Evolutionary conservation across 306 rosid species (phyloP).

Genomic region (Medicago arabica): DNA sequence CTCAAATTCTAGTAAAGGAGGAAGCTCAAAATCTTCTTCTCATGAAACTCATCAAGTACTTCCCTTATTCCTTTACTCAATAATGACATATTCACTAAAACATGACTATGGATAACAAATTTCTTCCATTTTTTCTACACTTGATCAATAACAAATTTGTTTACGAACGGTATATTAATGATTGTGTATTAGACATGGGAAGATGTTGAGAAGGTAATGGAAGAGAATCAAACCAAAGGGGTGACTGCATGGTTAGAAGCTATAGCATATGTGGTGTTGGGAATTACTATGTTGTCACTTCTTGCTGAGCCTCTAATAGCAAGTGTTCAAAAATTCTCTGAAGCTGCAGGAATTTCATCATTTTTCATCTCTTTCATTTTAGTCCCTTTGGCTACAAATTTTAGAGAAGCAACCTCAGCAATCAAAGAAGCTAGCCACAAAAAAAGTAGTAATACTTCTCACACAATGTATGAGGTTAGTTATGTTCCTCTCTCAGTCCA

Average conservation of each 20-base stretch:
- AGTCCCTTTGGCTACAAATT: conserved; percentile 71
- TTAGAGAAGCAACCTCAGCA: conserved; percentile 69
- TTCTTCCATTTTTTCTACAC: neutral
- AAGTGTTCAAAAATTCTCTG: conserved; percentile 61
- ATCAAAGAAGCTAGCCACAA: conserved; percentile 58
- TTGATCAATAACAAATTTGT: neutral
- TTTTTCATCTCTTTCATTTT: conserved; percentile 62
- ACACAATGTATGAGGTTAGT: conserved; percentile 68
- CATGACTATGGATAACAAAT: too few relatives aligned
- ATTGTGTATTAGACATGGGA: conserved; percentile 52
- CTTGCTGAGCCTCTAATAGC: conserved; percentile 71
- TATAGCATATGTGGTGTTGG: conserved; percentile 46
- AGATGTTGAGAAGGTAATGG: conserved; percentile 55
- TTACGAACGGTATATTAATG: too few relatives aligned
- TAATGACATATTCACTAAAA: too few relatives aligned
- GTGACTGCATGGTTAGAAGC: conserved; percentile 49
- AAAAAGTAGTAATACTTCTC: conserved; percentile 58
- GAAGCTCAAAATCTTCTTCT: conserved; percentile 25
- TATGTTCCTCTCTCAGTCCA: neutral
- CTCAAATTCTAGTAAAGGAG: conserved; percentile 33
- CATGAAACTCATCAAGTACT: conserved; percentile 47
- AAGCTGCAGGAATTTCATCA: conserved; percentile 54
- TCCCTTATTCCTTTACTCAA: conserved; percentile 18
- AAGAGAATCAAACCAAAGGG: conserved; percentile 44
- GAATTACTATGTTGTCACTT: conserved; percentile 48